Evolutionary conservation across 148 eudicot genomes (phyloP).

Genomic region (Simmondsia chinensis): DNA sequence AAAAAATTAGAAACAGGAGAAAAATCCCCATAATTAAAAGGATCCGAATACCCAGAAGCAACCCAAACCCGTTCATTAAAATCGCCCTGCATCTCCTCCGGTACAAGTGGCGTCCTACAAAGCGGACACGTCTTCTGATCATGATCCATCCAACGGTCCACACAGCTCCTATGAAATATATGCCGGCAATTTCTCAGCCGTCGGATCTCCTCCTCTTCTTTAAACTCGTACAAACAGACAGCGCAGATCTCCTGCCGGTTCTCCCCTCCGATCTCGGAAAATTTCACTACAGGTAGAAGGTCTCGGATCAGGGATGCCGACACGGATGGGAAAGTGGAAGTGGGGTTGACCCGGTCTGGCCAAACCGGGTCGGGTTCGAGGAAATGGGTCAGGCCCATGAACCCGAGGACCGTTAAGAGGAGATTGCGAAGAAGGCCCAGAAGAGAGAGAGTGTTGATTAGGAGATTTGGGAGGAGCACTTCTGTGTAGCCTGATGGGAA

Average conservation of each 20-base stretch:
- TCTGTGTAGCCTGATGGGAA: conserved; percentile 54
- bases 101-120: conserved; percentile 39
- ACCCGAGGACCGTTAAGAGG: conserved; percentile 16
- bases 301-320: conserved; percentile 57
- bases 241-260: conserved; percentile 51
- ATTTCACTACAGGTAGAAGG: conserved; percentile 46
- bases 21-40: conserved; percentile 44
- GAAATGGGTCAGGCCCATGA: conserved; percentile 22
- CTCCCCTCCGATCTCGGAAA: conserved; percentile 21
- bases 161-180: conserved; percentile 39
- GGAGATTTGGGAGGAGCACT: conserved; percentile 39
- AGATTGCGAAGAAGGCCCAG: conserved; percentile 29
- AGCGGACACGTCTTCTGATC: conserved; percentile 55
- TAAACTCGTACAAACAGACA: conserved; percentile 41
- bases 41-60: conserved; percentile 59
- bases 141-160: conserved; percentile 75
- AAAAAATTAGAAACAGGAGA: conserved; percentile 30
- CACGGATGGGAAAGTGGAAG: conserved; percentile 12
- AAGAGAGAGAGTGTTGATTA: conserved; percentile 35
- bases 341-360: conserved; percentile 14
- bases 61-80: conserved; percentile 70
- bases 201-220: conserved; percentile 39
- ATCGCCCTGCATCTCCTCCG: conserved; percentile 43
- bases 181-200: conserved; percentile 43
- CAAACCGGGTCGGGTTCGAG: conserved; percentile 19